A percentile compares a stretch with the other conserved stretches of the same genome.
phyloP scores from a whole-genome alignment of 2,329 filamentous ascomycete species.

The Macrophomina tecta region DNA sequence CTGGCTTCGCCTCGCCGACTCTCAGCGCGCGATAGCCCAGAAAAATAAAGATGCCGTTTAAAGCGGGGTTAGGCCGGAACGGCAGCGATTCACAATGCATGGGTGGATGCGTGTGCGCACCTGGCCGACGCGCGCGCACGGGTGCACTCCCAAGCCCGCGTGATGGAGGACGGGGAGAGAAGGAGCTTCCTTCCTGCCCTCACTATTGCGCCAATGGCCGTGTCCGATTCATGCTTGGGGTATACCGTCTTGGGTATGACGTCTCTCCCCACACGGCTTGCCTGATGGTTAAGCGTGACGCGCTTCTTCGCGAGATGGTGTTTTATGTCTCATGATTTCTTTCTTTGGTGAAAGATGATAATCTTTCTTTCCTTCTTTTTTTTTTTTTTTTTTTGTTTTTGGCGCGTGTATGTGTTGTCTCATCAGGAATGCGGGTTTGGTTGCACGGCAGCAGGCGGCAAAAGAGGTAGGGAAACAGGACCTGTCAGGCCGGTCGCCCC shows the following conservation, averaged over 20 bases:
- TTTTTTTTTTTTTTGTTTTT: neutral
- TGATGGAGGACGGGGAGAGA: neutral
- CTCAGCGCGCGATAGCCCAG: neutral
- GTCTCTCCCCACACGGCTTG: conserved; percentile 1
- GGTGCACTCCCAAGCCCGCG: neutral
- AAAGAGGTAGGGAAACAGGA: neutral
- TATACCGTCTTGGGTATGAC: conserved; percentile 4
- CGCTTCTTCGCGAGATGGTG: neutral
- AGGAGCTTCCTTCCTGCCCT: neutral
- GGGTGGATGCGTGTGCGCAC: neutral
- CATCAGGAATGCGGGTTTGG: neutral
- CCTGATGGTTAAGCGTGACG: neutral
- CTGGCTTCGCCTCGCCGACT: neutral
- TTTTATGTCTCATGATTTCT: neutral
- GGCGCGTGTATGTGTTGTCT: neutral
- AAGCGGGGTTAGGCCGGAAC: neutral
- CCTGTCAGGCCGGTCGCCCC: neutral
- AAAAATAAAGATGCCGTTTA: no score
- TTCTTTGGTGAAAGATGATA: neutral
- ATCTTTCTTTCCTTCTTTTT: neutral
- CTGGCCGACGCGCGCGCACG: no score
- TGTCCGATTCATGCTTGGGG: neutral
- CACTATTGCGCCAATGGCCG: neutral
- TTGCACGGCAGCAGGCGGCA: neutral
- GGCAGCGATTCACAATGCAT: conserved; percentile 10